Evolutionary conservation across 164 flowering plant species (phyloP).

Genomic region (Chimonanthus salicifolius): DNA sequence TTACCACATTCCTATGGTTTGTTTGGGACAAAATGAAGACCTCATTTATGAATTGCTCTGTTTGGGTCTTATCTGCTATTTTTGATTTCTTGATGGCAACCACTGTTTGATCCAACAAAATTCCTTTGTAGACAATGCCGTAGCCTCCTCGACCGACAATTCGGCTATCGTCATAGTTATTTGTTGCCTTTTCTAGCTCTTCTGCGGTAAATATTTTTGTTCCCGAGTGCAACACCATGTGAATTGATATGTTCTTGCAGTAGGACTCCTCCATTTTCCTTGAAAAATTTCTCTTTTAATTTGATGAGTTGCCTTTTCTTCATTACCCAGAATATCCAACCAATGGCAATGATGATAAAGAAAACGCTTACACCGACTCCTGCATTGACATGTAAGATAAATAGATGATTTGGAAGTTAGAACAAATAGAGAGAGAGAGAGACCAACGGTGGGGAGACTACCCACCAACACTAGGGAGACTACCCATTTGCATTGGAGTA

Average conservation of each 20-base stretch:
- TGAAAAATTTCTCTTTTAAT: conserved; percentile 5
- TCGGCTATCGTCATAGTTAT: conserved; percentile 10
- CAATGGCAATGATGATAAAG: background rate
- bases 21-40: conserved; percentile 17
- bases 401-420: too few species aligned
- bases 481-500: too few species aligned
- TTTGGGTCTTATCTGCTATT: conserved; percentile 13
- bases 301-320: conserved; percentile 7
- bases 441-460: too few species aligned
- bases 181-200: conserved; percentile 14
- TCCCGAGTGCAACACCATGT: background rate
- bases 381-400: background rate
- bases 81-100: conserved; percentile 19
- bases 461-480: too few species aligned
- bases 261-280: conserved; percentile 6
- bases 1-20: conserved; percentile 24
- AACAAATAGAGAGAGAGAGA: too few species aligned
- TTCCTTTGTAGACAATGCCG: conserved; percentile 19
- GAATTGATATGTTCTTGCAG: conserved; percentile 2
- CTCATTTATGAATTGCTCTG: conserved; percentile 20
- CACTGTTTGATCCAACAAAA: conserved; percentile 10
- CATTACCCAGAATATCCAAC: conserved; percentile 1
- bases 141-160: conserved; percentile 18
- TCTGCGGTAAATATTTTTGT: conserved; percentile 1
- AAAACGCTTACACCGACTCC: background rate